These are phyloP conservation scores for Dacryopinax spathularia DNA, from an alignment of 768 basidiomycete genomes.

Conservation along the genomic window DNA sequence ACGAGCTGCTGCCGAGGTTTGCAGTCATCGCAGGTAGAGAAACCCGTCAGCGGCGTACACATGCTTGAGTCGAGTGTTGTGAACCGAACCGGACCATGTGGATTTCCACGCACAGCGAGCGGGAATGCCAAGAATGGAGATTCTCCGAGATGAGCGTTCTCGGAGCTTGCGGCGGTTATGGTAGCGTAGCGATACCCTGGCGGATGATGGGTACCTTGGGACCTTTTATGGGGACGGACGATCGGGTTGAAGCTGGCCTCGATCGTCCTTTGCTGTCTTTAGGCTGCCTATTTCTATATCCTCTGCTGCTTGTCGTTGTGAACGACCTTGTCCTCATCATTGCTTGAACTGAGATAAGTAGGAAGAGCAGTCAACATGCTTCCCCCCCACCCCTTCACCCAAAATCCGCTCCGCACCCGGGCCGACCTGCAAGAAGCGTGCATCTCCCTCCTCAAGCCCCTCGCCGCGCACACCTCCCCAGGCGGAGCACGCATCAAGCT, in stretches of 20 bases:
- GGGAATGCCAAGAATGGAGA: too few species aligned
- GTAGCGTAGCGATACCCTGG: too few species aligned
- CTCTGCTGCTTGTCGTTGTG: background rate
- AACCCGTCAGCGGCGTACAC: too few species aligned
- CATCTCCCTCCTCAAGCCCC: constrained; percentile 45
- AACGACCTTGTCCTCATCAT: background rate
- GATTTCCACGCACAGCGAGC: too few species aligned
- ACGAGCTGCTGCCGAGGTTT: too few species aligned
- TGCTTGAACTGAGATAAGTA: too few species aligned
- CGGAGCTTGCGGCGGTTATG: too few species aligned
- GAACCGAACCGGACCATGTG: too few species aligned
- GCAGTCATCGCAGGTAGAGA: too few species aligned
- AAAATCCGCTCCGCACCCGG: constrained; percentile 48
- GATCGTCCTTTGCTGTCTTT: background rate
- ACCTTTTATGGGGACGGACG: background rate
- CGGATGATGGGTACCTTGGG: too few species aligned
- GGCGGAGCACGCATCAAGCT: constrained; percentile 59
- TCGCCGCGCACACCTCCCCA: constrained; percentile 53
- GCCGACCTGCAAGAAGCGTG: constrained; percentile 45
- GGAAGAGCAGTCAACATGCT: background rate
- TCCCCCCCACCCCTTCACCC: constrained; percentile 15
- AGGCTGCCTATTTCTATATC: background rate
- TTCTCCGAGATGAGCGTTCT: too few species aligned
- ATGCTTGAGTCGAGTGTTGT: too few species aligned
- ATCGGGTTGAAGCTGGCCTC: background rate